Evolutionary conservation across 2,329 filamentous ascomycete species (phyloP), one percentile per base, ranked within the genome.

Genomic region (Fusarium sp.): DNA sequence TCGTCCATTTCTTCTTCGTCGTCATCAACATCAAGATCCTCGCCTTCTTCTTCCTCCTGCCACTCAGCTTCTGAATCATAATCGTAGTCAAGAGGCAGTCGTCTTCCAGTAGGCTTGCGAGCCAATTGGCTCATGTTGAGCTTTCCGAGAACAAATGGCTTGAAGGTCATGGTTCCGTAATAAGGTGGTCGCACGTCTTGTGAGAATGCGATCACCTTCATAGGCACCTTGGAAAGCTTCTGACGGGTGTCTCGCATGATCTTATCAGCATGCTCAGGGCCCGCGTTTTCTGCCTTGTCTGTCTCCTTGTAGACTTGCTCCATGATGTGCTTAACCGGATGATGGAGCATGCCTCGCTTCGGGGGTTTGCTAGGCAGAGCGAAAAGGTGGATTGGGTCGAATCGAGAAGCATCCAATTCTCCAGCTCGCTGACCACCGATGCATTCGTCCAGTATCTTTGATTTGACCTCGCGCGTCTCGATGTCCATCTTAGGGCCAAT

Each of bases 51-150:
- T 60, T 93, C 92, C 74, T 94, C 92, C 75, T 94, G 91, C 93
- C 93, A 97, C 77, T 96, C 93, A 8, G 88, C 92, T 77, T 97
- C 93, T 5, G 92, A 95, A 75, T 96, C 93, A 76, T 95, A 94
- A 68, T 94, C 92, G 76, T 97, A 97, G 72, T 93, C 85, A 6
- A 92, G 85, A 8, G 90, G 87, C 2, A 93, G 80, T n/a, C 83
- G 80, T 64, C 85, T 78, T 70, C 82, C 77, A 74, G 84, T 71
- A 64, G 92, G 83, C 77, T 88, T 81, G 74, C 87, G 77, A 62
- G 87, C 86, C 9, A 89, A 77, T 46, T 79, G 82, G 6, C 76
- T 75, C 65, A 90, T 83, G 29, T 86, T 85, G 3, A 83, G 76
- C 18, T 71, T 71, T 3, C 80, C 84, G 42, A 80, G 79, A 49